phyloP scores from a whole-genome alignment of 163 green algal species.

The Coccomyxa subellipsoidea region DNA sequence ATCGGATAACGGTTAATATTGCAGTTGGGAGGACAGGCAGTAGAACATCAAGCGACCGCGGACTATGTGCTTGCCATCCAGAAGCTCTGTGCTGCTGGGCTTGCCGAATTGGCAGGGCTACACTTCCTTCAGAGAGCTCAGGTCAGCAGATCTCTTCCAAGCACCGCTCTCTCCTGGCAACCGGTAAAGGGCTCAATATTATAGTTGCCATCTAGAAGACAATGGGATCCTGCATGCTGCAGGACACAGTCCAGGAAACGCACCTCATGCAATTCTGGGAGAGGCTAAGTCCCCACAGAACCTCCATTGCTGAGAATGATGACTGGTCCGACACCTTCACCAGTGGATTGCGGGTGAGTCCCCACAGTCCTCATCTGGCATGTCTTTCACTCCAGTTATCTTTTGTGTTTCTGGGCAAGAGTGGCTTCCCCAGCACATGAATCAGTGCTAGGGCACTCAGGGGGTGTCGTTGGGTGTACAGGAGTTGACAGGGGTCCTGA shows the following conservation, averaged over 20 bases:
- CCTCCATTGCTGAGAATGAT: not conserved
- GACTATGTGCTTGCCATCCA: not conserved
- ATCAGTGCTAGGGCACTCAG: too few species aligned
- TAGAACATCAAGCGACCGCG: not conserved
- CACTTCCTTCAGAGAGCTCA: constrained; percentile 9
- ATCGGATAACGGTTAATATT: too few species aligned
- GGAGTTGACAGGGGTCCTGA: not conserved
- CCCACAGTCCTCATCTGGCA: not conserved
- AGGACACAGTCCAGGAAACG: not conserved
- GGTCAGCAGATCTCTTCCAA: constrained; percentile 6
- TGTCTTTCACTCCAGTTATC: too few species aligned
- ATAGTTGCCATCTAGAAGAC: too few species aligned
- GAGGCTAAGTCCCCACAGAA: not conserved
- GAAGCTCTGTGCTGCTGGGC: constrained; percentile 3
- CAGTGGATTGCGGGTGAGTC: not conserved
- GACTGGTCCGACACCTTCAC: not conserved
- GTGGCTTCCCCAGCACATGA: too few species aligned
- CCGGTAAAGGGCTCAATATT: too few species aligned
- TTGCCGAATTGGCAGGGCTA: constrained; percentile 12
- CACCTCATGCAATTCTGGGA: not conserved
- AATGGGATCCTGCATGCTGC: not conserved
- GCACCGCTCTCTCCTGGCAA: too few species aligned
- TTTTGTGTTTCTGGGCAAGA: too few species aligned
- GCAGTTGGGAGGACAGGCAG: not conserved
- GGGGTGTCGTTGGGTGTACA: not conserved